A percentile compares a stretch with the other conserved stretches of the same genome.
phyloP scores from a whole-genome alignment of 2,329 filamentous ascomycete species.

The Diplodia mutila region DNA sequence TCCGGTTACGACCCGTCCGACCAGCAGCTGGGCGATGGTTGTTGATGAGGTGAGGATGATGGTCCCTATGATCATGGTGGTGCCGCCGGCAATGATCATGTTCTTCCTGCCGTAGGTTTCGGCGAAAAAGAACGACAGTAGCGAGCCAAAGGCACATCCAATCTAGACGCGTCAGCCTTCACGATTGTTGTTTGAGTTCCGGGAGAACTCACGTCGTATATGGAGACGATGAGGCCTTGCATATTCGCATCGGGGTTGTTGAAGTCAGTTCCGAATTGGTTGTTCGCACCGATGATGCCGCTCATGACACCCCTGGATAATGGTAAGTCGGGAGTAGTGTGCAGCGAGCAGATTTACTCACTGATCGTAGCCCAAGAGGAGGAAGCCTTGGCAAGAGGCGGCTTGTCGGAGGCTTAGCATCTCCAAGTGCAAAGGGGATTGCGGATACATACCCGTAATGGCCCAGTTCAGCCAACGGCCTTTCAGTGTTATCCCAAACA shows the following conservation, averaged over 20 bases:
- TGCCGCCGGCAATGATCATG: conserved; percentile 36
- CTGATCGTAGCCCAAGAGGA: conserved; percentile 38
- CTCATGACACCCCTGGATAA: conserved; percentile 37
- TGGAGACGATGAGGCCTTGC: conserved; percentile 41
- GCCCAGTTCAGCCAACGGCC: conserved; percentile 18
- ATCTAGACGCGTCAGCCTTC: conserved; percentile 33
- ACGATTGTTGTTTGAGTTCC: conserved; percentile 34
- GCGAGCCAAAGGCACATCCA: conserved; percentile 35
- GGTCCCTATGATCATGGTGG: conserved; percentile 44
- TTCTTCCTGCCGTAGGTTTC: conserved; percentile 34
- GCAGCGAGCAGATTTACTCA: conserved; percentile 12
- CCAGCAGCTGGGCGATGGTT: conserved; percentile 44
- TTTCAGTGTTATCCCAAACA: background rate
- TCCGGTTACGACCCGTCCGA: conserved; percentile 47
- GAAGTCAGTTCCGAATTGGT: conserved; percentile 47
- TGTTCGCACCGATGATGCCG: conserved; percentile 45
- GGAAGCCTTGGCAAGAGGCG: conserved; percentile 30
- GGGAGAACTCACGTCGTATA: conserved; percentile 42
- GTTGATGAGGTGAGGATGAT: conserved; percentile 44
- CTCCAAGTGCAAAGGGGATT: background rate
- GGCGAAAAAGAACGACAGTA: conserved; percentile 34
- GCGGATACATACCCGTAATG: conserved; percentile 13
- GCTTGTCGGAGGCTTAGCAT: conserved; percentile 26
- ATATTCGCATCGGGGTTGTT: conserved; percentile 42
- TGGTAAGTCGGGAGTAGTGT: background rate